Percentiles rank a stretch among this genome's conserved stretches.
phyloP scores from a whole-genome alignment of 73 alveolate species.

The Tetrahymena thermophila region DNA sequence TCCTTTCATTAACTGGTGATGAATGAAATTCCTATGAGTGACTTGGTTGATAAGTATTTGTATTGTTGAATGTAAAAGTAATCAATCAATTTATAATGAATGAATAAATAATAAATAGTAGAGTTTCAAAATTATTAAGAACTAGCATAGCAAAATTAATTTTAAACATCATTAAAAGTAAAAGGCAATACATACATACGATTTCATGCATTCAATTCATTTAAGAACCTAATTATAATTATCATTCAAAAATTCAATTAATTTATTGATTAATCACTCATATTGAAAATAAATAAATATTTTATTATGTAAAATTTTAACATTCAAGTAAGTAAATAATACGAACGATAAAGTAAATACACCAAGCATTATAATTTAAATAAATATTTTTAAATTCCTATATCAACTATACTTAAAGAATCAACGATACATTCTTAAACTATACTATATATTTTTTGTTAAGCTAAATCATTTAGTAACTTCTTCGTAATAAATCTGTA shows the following conservation, averaged over 20 bases:
- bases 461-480: not conserved
- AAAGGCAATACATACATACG: not conserved
- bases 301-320: not conserved
- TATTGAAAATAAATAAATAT: not conserved
- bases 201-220: not conserved
- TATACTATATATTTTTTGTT: not conserved
- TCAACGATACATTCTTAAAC: not conserved
- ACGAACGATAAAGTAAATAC: not conserved
- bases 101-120: not conserved
- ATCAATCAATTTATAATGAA: no score
- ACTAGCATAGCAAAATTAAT: not conserved
- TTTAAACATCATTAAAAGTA: not conserved
- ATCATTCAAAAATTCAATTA: not conserved
- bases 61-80: not conserved
- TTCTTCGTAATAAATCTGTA: not conserved
- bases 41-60: not conserved
- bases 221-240: not conserved
- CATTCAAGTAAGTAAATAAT: not conserved
- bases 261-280: not conserved
- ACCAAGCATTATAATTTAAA: not conserved
- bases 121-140: not conserved
- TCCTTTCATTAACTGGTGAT: constrained; percentile 83
- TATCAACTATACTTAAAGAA: not conserved
- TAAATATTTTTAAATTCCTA: not conserved
- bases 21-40: not conserved